Evolutionary conservation across 1,284 basidiomycete species (phyloP).

Genomic region (Porodaedalea pini): DNA sequence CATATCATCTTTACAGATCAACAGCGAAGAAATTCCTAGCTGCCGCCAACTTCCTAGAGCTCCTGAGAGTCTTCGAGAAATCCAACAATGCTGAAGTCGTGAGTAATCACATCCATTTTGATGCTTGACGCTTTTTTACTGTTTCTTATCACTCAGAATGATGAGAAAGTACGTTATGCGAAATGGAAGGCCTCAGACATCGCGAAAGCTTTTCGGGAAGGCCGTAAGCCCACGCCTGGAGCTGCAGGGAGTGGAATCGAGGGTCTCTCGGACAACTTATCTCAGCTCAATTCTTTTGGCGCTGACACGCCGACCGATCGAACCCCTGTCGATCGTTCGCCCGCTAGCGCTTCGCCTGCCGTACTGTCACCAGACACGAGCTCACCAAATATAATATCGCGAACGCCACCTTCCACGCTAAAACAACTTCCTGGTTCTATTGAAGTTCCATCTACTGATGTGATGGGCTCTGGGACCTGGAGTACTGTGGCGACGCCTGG

Average conservation of each 20-base stretch:
- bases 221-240: constrained; percentile 66
- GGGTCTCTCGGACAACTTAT: background rate
- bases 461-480: constrained; percentile 51
- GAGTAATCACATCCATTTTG: background rate
- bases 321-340: background rate
- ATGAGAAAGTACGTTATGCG: constrained; percentile 80
- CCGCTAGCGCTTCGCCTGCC: background rate
- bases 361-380: constrained; percentile 1
- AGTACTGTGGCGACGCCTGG: constrained; percentile 66
- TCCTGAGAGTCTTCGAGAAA: constrained; percentile 73
- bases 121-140: constrained; percentile 33
- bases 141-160: constrained; percentile 41
- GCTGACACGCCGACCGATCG: constrained; percentile 3
- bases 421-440: constrained; percentile 1
- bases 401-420: constrained; percentile 1
- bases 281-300: background rate
- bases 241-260: constrained; percentile 35
- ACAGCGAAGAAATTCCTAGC: constrained; percentile 89
- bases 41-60: constrained; percentile 82
- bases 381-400: background rate
- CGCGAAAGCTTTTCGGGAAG: constrained; percentile 84
- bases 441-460: background rate
- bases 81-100: constrained; percentile 43
- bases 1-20: constrained; percentile 42
- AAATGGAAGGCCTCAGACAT: constrained; percentile 95